Conservation (phyloP, 768 basidiomycete genomes). For the Lentinula aciculospora region DNA sequence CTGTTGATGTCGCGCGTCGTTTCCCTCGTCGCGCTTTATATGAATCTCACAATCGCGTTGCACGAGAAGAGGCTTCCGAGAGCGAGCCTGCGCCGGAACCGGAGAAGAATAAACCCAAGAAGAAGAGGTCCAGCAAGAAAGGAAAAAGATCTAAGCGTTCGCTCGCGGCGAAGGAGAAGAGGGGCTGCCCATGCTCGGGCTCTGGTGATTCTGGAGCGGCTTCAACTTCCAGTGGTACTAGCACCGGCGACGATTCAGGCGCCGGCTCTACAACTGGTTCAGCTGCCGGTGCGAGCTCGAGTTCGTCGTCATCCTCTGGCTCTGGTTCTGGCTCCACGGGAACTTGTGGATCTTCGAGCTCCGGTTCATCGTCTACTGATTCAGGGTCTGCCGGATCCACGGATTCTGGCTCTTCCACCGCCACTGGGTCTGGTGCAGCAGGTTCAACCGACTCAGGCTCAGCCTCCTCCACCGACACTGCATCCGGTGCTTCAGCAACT, state of each 20-base stretch:
- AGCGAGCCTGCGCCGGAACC: neutral
- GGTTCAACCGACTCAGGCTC: neutral
- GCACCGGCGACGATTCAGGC: neutral
- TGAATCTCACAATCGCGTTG: neutral
- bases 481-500: neutral
- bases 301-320: neutral
- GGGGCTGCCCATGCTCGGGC: neutral
- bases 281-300: neutral
- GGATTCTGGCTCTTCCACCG: neutral
- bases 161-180: neutral
- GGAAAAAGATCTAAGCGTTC: neutral
- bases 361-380: neutral
- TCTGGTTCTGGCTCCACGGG: neutral
- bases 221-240: neutral
- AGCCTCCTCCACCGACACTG: neutral
- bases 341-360: neutral
- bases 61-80: neutral
- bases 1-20: neutral
- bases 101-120: neutral
- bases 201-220: neutral
- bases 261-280: neutral
- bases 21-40: constrained; percentile 2
- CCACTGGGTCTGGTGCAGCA: neutral
- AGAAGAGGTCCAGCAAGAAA: neutral
- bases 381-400: neutral